Conservation (phyloP, 1,284 basidiomycete species). For the Malassezia brasiliensis region DNA sequence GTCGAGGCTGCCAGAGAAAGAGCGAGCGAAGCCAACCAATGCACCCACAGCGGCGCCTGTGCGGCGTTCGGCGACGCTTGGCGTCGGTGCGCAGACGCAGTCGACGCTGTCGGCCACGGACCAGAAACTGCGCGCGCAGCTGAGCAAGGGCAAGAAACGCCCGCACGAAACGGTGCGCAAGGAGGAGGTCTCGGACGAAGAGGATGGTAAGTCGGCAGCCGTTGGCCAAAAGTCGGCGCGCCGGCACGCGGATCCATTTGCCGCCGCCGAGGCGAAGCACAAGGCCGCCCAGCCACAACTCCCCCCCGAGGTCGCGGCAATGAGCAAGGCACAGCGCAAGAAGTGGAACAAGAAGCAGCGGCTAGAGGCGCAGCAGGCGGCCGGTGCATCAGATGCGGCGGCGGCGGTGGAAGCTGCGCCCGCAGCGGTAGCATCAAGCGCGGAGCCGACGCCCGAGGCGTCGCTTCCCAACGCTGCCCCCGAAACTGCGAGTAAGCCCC, state of each 20-base stretch:
- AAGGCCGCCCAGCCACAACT: not conserved
- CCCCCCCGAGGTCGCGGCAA: constrained; percentile 18
- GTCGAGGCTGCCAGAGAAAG: constrained; percentile 22
- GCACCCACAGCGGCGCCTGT: not conserved
- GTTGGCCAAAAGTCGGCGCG: not conserved
- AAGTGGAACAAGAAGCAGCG: constrained; percentile 34
- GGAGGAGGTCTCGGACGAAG: constrained; percentile 14
- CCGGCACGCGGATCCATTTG: constrained; percentile 4
- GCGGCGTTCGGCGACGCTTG: constrained; percentile 29
- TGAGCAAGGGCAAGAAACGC: constrained; percentile 18
- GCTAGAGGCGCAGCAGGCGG: constrained; percentile 8
- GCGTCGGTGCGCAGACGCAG: constrained; percentile 28
- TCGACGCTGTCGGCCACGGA: constrained; percentile 18
- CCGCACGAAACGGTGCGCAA: not conserved
- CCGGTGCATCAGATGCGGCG: not conserved
- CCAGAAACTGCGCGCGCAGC: constrained; percentile 24
- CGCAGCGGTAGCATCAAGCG: not conserved
- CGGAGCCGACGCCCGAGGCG: not conserved
- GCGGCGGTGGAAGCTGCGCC: not conserved
- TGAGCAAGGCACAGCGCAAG: constrained; percentile 37
- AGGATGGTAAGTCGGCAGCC: not conserved
- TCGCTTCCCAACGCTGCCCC: not conserved
- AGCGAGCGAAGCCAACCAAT: not conserved
- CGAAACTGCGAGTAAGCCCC: not conserved
- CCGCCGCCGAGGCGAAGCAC: constrained; percentile 18